phyloP scores from a whole-genome alignment of 345 rosid genomes.

The Populus euphratica region DNA sequence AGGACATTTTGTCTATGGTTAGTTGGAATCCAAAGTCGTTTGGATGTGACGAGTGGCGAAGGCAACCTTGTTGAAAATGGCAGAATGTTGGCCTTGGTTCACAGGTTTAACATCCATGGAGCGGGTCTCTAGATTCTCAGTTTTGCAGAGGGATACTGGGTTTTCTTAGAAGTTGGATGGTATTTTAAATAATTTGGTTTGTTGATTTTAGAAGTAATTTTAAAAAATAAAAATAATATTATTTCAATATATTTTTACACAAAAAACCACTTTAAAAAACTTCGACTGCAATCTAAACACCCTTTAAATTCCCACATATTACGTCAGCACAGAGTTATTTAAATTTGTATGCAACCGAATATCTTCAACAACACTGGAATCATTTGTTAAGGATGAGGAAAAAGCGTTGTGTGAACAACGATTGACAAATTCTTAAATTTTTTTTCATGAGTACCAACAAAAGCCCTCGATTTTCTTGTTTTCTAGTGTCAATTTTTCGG shows the following conservation, averaged over 20 bases:
- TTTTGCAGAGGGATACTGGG: not conserved
- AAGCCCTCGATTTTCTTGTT: not conserved
- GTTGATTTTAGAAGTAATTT: too few relatives aligned
- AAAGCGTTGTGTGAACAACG: not conserved
- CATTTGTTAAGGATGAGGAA: not conserved
- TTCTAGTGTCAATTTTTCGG: not conserved
- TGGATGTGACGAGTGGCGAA: slow-evolving; percentile 10
- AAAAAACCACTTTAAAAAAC: too few relatives aligned
- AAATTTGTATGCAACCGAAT: too few relatives aligned
- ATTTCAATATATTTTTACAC: too few relatives aligned
- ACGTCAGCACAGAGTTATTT: too few relatives aligned
- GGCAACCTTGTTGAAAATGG: not conserved
- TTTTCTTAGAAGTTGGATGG: not conserved
- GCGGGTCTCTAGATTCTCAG: not conserved
- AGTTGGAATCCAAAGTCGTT: slow-evolving; percentile 30
- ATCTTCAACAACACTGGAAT: too few relatives aligned
- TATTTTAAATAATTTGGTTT: too few relatives aligned
- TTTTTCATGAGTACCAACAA: not conserved
- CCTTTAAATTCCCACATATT: not conserved
- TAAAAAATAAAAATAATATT: too few relatives aligned
- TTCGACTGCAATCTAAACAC: too few relatives aligned
- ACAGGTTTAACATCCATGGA: not conserved
- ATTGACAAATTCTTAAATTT: not conserved
- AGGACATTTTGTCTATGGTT: slow-evolving; percentile 24
- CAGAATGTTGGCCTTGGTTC: slow-evolving; percentile 7